A percentile compares a stretch with the other conserved stretches of the same genome.
Conservation (phyloP, 78 protist species). For the Reticulomyxa filosa region DNA sequence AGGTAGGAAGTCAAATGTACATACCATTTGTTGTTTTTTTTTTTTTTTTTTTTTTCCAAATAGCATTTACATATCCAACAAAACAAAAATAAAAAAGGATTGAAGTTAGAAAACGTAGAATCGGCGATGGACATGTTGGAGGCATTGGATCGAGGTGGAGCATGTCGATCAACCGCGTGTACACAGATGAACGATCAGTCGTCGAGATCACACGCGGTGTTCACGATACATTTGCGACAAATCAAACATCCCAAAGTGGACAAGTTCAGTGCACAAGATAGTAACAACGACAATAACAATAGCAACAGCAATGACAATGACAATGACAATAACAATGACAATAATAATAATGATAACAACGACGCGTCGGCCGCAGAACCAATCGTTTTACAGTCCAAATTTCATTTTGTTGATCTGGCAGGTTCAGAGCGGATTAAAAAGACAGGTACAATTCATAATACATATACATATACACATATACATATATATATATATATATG, state of each 20-base stretch:
- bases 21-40: too few species aligned
- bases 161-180: not conserved
- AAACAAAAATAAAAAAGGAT: too few species aligned
- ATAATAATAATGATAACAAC: not conserved
- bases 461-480: too few species aligned
- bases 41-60: too few species aligned
- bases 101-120: too few species aligned
- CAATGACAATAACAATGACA: not conserved
- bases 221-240: constrained; percentile 1
- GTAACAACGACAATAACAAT: not conserved
- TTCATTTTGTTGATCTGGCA: constrained; percentile 19
- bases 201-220: constrained; percentile 9
- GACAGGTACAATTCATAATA: too few species aligned
- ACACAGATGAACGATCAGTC: too few species aligned
- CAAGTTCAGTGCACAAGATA: not conserved
- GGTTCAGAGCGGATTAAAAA: constrained; percentile 13
- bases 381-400: constrained; percentile 13
- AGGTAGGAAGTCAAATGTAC: too few species aligned
- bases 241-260: not conserved
- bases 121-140: too few species aligned
- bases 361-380: not conserved
- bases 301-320: not conserved
- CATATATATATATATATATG: too few species aligned
- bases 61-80: too few species aligned
- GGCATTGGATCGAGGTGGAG: too few species aligned